phyloP scores from a whole-genome alignment of 1,284 basidiomycete genomes.

The Trametes polyzona region DNA sequence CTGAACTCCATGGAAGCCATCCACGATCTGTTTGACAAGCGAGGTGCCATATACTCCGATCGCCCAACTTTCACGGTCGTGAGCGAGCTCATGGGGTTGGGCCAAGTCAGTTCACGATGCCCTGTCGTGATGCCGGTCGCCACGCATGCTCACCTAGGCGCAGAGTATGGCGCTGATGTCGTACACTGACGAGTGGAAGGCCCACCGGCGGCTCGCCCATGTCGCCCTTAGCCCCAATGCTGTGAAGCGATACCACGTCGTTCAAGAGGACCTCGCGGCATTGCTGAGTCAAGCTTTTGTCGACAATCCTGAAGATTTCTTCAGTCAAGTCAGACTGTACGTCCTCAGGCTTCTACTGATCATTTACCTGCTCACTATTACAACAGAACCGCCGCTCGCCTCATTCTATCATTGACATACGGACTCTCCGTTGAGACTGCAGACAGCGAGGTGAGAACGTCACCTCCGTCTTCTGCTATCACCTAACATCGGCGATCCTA shows the following conservation, averaged over 20 bases:
- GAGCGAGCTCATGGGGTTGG: conserved; percentile 41
- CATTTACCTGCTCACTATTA: background rate
- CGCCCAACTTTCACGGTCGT: conserved; percentile 40
- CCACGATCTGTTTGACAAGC: conserved; percentile 39
- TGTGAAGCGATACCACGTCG: conserved; percentile 32
- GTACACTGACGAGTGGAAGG: conserved; percentile 31
- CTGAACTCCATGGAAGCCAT: conserved; percentile 38
- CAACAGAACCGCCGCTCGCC: conserved; percentile 33
- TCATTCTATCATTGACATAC: conserved; percentile 38
- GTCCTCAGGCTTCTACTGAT: background rate
- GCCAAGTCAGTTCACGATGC: conserved; percentile 33
- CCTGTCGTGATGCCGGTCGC: too few relatives aligned
- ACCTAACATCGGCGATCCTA: background rate
- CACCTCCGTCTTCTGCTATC: background rate
- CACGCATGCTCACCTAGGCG: background rate
- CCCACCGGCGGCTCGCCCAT: conserved; percentile 34
- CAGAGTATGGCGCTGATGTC: conserved; percentile 25
- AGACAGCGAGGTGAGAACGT: conserved; percentile 27
- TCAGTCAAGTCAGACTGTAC: conserved; percentile 25
- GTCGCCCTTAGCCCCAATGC: conserved; percentile 30
- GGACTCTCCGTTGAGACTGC: conserved; percentile 35
- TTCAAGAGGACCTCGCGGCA: conserved; percentile 33
- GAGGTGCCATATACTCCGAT: conserved; percentile 39
- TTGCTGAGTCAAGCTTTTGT: conserved; percentile 21
- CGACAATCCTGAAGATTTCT: conserved; percentile 20